Conservation (phyloP, 192 early-diverging fungal species). For the Jimgerdemannia flammicorona region DNA sequence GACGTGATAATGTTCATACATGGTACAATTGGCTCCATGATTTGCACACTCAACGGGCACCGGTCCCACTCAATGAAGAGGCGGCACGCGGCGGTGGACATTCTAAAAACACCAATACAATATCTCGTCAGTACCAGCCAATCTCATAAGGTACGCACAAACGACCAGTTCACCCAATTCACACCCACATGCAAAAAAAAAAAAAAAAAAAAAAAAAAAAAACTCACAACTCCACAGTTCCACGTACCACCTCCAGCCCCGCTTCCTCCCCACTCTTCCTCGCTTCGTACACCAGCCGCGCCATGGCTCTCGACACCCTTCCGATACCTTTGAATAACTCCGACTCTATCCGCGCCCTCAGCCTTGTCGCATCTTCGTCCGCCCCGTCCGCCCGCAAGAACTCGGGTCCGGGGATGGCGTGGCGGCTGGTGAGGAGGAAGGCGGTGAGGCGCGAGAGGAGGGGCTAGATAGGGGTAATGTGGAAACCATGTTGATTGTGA, state of each 20-base stretch:
- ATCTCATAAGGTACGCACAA: too few relatives aligned
- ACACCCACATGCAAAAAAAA: constrained; percentile 13
- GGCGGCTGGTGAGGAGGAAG: constrained; percentile 14
- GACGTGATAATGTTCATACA: background rate
- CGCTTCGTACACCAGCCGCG: background rate
- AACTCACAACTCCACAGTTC: background rate
- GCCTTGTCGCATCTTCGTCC: background rate
- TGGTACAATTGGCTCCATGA: background rate
- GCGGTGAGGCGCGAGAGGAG: constrained; percentile 4
- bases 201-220: background rate
- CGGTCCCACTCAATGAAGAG: background rate
- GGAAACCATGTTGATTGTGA: too few relatives aligned
- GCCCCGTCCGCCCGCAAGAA: background rate
- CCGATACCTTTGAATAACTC: background rate
- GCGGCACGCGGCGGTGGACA: background rate
- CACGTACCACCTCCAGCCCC: background rate
- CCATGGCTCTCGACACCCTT: background rate
- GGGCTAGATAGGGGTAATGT: background rate
- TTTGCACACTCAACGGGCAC: constrained; percentile 1
- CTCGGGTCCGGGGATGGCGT: background rate
- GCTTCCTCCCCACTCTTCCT: background rate
- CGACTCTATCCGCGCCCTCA: background rate
- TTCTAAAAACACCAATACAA: too few relatives aligned
- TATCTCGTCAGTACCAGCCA: too few relatives aligned
- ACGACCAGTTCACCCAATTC: constrained; percentile 1